Evolutionary conservation across 208 protist genomes (phyloP), one percentile per base, ranked within the genome.

Genomic region (Trypanosoma cruzi): DNA sequence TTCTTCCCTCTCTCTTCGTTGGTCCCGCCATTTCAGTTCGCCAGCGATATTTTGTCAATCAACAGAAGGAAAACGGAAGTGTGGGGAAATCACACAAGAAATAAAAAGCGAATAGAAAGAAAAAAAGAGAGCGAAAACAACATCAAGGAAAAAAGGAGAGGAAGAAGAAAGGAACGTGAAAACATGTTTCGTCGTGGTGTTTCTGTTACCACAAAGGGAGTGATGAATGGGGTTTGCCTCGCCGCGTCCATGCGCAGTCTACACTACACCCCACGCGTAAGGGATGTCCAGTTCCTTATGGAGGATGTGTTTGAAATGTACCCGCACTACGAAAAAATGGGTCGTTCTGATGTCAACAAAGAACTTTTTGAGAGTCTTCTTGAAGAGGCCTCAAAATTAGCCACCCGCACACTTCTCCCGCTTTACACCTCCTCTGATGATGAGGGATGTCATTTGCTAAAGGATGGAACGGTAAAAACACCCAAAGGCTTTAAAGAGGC

Each of bases 401-500:
- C 78, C 11, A 82, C 68, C 36, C 68, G 85, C 62, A 77, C 75
- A 55, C 77, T 88, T 50, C 79, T 89, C 52, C 85, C 88, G 6
- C 60, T 89, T 11, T 94, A 94, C 77, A 73, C 75, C 64, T 69
- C 72, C 52, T 70, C 79, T 8, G 84, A 91, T 68, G 46, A 20
- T 28, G 88, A 83, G 53, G 81, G 84, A 28, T 94, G 88, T 70
- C 28, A 67, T 24, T 64, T 86, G 37, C 68, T 79, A 37, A 46
- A 44, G 11, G 73, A 94, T 49, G 82, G 85, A 22, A 61, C 63
- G 22, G 88, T 94, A 31, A 82, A 62, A 16, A 90, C 85, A 16
- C 89, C 93, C 0, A 89, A 85, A 52, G 90, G 88, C 28, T 96
- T 90, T 74, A 94, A 95, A 79, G 90, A 92, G 74, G 93, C 89